Evolutionary conservation across 1,284 basidiomycete genomes (phyloP).

Genomic region (Austroboletus niveus): DNA sequence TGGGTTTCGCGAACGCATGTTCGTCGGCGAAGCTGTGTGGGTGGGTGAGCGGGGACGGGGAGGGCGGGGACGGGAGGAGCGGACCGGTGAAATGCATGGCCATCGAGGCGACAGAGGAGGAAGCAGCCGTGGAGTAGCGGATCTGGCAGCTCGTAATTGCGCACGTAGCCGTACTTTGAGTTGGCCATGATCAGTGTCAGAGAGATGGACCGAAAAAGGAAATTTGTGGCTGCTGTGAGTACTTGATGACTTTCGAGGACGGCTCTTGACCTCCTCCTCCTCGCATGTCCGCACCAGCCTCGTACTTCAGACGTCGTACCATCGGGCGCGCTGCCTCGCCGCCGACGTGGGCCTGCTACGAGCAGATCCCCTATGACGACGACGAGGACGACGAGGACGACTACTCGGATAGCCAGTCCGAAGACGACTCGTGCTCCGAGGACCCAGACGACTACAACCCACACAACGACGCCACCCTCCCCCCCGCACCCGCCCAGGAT

Average conservation of each 20-base stretch:
- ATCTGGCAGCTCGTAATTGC: slow-evolving; percentile 88
- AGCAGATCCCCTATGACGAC: slow-evolving; percentile 72
- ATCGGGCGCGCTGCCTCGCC: slow-evolving; percentile 77
- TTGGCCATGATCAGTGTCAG: slow-evolving; percentile 69
- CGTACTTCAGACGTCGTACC: slow-evolving; percentile 63
- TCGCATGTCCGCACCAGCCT: slow-evolving; percentile 7
- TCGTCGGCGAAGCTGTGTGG: slow-evolving; percentile 74
- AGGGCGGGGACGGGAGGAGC: slow-evolving; percentile 11
- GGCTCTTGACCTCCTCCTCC: not conserved
- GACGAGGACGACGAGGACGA: slow-evolving; percentile 46
- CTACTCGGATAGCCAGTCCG: slow-evolving; percentile 47
- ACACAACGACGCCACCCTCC: slow-evolving; percentile 9
- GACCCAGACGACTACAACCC: slow-evolving; percentile 61
- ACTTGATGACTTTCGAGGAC: no score
- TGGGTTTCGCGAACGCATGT: slow-evolving; percentile 88
- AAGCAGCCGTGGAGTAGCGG: slow-evolving; percentile 81
- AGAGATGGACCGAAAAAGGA: slow-evolving; percentile 17
- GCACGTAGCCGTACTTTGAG: slow-evolving; percentile 89
- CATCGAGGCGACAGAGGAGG: slow-evolving; percentile 88
- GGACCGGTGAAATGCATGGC: slow-evolving; percentile 92
- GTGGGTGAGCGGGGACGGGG: slow-evolving; percentile 1
- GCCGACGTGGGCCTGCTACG: slow-evolving; percentile 82
- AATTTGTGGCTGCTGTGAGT: slow-evolving; percentile 5
- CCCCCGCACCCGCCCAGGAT: slow-evolving; percentile 27
- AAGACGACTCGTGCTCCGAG: slow-evolving; percentile 62